These are phyloP conservation scores for Petrea volubilis DNA, from an alignment of 257 asterid species.

Conservation along the genomic window DNA sequence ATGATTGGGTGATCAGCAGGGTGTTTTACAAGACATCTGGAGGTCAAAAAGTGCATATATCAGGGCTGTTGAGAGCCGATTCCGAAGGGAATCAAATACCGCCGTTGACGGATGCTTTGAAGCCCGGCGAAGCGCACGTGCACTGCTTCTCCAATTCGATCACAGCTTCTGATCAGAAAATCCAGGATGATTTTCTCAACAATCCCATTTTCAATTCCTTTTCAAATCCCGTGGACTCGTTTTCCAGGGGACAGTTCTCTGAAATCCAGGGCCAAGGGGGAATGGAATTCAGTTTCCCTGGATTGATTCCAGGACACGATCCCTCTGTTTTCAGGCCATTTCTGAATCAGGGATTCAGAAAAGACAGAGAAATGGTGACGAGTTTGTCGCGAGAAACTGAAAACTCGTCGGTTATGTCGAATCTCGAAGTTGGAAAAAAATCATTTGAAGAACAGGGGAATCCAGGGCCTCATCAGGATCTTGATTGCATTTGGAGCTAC, in stretches of 20 bases:
- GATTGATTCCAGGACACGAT: constrained; percentile 40
- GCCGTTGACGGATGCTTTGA: constrained; percentile 43
- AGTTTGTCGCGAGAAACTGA: constrained; percentile 43
- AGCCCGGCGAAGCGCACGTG: constrained; percentile 36
- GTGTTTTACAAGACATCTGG: constrained; percentile 68
- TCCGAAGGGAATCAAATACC: constrained; percentile 35
- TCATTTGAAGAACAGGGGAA: constrained; percentile 38
- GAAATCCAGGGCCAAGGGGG: constrained; percentile 4
- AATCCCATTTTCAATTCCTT: constrained; percentile 14
- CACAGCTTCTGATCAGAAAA: constrained; percentile 10
- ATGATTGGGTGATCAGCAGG: constrained; percentile 80
- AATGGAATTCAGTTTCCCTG: constrained; percentile 13
- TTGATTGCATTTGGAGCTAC: constrained; percentile 45
- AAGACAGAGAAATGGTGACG: constrained; percentile 31
- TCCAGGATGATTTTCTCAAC: constrained; percentile 24
- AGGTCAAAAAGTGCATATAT: constrained; percentile 56
- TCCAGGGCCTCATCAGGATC: constrained; percentile 38
- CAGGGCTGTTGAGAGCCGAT: constrained; percentile 38
- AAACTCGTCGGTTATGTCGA: constrained; percentile 27
- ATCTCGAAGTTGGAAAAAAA: constrained; percentile 42
- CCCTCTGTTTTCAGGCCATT: constrained; percentile 27
- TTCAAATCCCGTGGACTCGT: constrained; percentile 20
- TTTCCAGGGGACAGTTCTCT: constrained; percentile 33
- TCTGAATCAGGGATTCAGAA: constrained; percentile 28
- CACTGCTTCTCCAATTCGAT: constrained; percentile 57